These are phyloP conservation scores for Albizia julibrissin DNA, from an alignment of 306 rosid genomes.

Conservation along the genomic window DNA sequence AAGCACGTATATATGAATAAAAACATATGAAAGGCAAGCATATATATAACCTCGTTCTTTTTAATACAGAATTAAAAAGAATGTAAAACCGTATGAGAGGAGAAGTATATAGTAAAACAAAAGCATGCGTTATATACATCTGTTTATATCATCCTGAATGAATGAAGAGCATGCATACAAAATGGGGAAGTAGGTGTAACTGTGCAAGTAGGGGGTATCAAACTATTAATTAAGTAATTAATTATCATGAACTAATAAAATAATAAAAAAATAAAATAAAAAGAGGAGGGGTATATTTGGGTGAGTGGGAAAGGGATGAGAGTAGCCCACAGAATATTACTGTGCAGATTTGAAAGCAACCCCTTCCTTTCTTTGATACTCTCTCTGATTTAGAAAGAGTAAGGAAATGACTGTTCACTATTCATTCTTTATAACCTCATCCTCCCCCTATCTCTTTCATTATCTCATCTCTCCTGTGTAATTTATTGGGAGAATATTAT, in stretches of 20 bases:
- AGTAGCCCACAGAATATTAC: slow-evolving; percentile 68
- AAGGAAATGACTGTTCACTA: background rate
- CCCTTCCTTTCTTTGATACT: background rate
- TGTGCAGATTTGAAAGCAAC: slow-evolving; percentile 78
- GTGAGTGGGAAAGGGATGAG: slow-evolving; percentile 63
- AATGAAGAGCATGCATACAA: background rate
- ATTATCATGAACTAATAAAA: background rate
- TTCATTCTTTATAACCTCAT: background rate
- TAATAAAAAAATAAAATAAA: background rate
- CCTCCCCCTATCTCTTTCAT: background rate
- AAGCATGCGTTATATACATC: background rate
- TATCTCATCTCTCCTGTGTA: background rate
- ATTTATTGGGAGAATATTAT: background rate
- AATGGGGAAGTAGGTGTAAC: background rate
- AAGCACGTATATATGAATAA: too few relatives aligned
- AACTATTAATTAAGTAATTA: background rate
- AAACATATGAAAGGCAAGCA: too few relatives aligned
- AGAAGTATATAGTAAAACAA: background rate
- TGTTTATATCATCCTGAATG: background rate
- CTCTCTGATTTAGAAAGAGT: slow-evolving; percentile 18
- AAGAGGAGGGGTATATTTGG: slow-evolving; percentile 45
- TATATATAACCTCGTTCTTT: too few relatives aligned
- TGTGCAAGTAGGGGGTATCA: background rate
- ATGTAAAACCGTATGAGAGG: too few relatives aligned
- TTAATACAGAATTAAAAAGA: background rate